Base-by-base conservation (phyloP, 352 stramenopile genomes). In the Pythium pyrilobum region DNA sequence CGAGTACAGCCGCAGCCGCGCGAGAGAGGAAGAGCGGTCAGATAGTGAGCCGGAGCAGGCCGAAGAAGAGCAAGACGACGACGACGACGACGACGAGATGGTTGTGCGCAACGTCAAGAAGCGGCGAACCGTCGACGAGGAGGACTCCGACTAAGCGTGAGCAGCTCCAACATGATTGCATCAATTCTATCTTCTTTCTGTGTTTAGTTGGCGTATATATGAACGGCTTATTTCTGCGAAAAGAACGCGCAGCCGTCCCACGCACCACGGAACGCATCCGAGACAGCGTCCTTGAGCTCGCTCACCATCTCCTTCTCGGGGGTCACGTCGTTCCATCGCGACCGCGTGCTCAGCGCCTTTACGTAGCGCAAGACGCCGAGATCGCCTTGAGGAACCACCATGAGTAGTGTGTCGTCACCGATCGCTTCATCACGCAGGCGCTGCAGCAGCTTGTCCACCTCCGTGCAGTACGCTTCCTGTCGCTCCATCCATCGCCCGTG, bases 191-290 rank as follows among this genome's bases (percentile, higher is more conserved):
- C 18, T 16, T 24, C 38, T 38, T 21, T 51, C 29, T 32, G 13
- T 43, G 10, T 38, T 27, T 43, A 10, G 32, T 38, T n/a, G n/a
- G n/a, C 20, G 9, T 23, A 44, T 24, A 44, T 37, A 37, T 15
- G 32, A 37, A 15, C 9, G 32, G 13, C 15, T 64, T 56, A 71
- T 56, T 84, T 87, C 39, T 87, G 80, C 60, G 56, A 74, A 23
- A 92, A 67, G 64, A 94, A 94, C 12, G 87, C 51, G 41, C 77
- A 88, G 38, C 77, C 84, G 40, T 94, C 84, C 62, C 89, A 83
- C 3, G 62, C 69, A 11, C 81, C 79, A 33, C 71, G 62, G 44
- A 87, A 82, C 3, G 84, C 84, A 57, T 92, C 81, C 2, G 69
- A 73, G 33, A 89, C 67, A 7, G 79, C 77, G 2, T 72, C 74